Base-by-base conservation (phyloP, 192 early-diverging fungal species). In the Thamnidium elegans region DNA sequence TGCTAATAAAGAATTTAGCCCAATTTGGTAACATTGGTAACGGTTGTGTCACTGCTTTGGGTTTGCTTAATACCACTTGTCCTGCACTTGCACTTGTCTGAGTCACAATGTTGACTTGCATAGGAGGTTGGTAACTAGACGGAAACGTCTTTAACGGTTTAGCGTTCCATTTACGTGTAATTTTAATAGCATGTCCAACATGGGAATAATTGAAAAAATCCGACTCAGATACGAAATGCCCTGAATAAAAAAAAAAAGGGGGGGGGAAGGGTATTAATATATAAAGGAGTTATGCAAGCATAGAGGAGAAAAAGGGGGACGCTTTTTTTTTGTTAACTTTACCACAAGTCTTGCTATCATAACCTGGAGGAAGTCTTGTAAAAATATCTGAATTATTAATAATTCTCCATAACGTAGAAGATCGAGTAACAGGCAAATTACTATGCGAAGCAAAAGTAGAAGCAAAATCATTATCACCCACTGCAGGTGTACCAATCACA, bases 401-500 rank as follows among this genome's bases (percentile, higher is more conserved):
- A 2, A 83, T 58, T 13, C 81, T 74, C 71, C 79, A 83, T 8
- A 71, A 62, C 0, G 73, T 78, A 2, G 67, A 71, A 3, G 23
- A 23, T 17, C 55, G 15, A 0, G 68, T 45, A 32, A 52, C 62
- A 0, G 75, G 59, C 13, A n/a, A 43, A 42, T 73, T 77, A 13
- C 32, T 39, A 53, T 34, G 31, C 2, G 55, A 65, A 20, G 78
- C 62, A 62, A 83, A 83, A 23, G 66, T 60, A 1, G 75, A 47
- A 0, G 79, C 77, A 67, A 83, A 83, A 14, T 67, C 63, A 7
- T 42, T 65, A 58, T 83, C 75, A 5, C 79, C 79, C 1, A 80
- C 43, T 23, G 66, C 66, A 7, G 79, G 79, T 11, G 69, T 73
- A 0, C 73, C 81, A 58, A 77, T 78, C 9, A 59, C 63, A 55